Conservation (phyloP, 768 basidiomycete genomes). For the Leccinum pellstonianum region DNA sequence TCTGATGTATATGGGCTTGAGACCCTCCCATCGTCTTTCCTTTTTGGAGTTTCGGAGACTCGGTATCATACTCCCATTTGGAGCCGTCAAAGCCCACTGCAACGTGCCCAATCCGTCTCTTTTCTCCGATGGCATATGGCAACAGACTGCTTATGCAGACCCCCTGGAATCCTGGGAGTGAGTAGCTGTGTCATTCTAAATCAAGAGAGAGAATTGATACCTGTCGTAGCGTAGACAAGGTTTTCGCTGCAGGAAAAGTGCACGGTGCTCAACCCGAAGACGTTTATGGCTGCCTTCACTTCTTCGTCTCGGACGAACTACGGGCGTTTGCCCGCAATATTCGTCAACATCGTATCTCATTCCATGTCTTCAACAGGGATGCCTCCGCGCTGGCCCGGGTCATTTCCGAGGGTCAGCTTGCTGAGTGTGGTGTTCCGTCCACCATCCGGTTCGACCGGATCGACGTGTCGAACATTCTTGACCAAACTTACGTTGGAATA, state of each 20-base stretch:
- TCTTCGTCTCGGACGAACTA: conserved; percentile 42
- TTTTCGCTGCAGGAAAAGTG: conserved; percentile 38
- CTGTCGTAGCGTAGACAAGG: conserved; percentile 38
- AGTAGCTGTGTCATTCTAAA: conserved; percentile 12
- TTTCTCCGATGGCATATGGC: conserved; percentile 48
- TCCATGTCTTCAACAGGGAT: conserved; percentile 38
- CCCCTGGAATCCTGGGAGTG: conserved; percentile 56
- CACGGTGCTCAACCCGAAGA: conserved; percentile 42
- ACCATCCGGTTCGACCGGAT: conserved; percentile 42
- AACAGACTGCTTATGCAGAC: conserved; percentile 39
- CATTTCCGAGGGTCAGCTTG: conserved; percentile 25
- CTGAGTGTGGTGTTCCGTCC: conserved; percentile 22
- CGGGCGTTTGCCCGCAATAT: conserved; percentile 37
- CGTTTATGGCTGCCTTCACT: conserved; percentile 51
- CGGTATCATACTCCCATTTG: conserved; percentile 51
- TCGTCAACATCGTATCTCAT: conserved; percentile 32
- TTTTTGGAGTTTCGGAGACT: conserved; percentile 38
- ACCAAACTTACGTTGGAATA: conserved; percentile 35
- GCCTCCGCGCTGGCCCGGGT: conserved; percentile 41
- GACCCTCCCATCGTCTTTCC: conserved; percentile 46
- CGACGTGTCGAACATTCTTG: conserved; percentile 38
- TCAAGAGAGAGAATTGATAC: conserved; percentile 1
- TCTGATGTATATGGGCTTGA: conserved; percentile 38
- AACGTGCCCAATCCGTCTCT: conserved; percentile 43
- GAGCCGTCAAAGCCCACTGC: conserved; percentile 41